phyloP scores from a whole-genome alignment of 495 filamentous ascomycete genomes.

The Aspergillus ellipticus region DNA sequence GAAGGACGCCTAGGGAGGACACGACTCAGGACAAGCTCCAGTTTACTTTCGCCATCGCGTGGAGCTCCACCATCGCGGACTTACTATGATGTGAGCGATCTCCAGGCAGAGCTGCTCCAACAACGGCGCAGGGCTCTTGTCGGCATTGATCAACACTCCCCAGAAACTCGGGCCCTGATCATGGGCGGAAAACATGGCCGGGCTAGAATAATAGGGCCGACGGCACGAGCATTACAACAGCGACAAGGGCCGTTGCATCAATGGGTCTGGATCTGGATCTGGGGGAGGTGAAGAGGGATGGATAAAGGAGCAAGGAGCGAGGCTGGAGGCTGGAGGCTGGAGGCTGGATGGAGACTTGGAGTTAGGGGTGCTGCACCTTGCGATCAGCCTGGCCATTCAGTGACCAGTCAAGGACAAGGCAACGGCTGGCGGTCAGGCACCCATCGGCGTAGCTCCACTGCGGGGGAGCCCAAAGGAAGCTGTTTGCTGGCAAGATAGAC shows the following conservation, averaged over 20 bases:
- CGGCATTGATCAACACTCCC: slow-evolving; percentile 76
- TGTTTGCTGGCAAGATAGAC: slow-evolving; percentile 12
- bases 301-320: slow-evolving; percentile 4
- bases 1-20: slow-evolving; percentile 45
- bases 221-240: slow-evolving; percentile 24
- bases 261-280: not conserved
- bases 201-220: slow-evolving; percentile 17
- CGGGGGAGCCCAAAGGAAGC: slow-evolving; percentile 26
- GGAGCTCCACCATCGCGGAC: slow-evolving; percentile 27
- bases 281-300: slow-evolving; percentile 3
- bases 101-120: slow-evolving; percentile 76
- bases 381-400: slow-evolving; percentile 1
- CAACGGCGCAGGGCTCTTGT: slow-evolving; percentile 71
- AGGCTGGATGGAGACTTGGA: not conserved
- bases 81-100: slow-evolving; percentile 78
- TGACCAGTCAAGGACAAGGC: slow-evolving; percentile 14
- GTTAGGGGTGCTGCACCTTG: not conserved
- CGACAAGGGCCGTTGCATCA: slow-evolving; percentile 14
- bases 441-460: slow-evolving; percentile 31
- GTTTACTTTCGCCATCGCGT: slow-evolving; percentile 1
- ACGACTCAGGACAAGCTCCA: slow-evolving; percentile 6
- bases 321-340: slow-evolving; percentile 2
- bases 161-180: slow-evolving; percentile 51
- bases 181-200: slow-evolving; percentile 32
- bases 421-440: slow-evolving; percentile 39